A percentile compares a stretch with the other conserved stretches of the same genome.
These are phyloP conservation scores for Biscogniauxia mediterranea DNA, from an alignment of 2,329 filamentous ascomycete genomes.

Conservation along the genomic window DNA sequence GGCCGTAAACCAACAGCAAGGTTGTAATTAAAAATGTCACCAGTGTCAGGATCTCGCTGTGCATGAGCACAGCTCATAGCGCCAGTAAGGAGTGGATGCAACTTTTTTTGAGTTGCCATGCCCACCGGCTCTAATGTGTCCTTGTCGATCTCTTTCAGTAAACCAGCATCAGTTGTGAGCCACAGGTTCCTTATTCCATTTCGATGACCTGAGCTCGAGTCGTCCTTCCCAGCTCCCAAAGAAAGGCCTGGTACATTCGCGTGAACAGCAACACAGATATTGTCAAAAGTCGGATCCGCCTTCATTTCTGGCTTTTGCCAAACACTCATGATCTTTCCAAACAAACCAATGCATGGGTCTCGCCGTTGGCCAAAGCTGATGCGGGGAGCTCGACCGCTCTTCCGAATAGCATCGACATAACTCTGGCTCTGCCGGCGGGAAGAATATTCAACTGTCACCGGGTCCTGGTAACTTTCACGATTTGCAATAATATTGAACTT, in stretches of 20 bases:
- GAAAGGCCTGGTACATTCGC: constrained; percentile 61
- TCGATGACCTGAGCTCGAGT: constrained; percentile 35
- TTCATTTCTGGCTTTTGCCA: constrained; percentile 39
- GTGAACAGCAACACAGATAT: constrained; percentile 65
- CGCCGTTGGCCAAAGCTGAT: constrained; percentile 68
- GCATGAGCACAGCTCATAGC: constrained; percentile 69
- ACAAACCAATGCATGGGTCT: constrained; percentile 73
- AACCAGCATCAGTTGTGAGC: constrained; percentile 54
- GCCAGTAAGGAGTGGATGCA: constrained; percentile 70
- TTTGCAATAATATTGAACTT: constrained; percentile 64
- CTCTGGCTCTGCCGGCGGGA: constrained; percentile 68
- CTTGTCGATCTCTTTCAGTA: constrained; percentile 62
- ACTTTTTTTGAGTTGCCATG: constrained; percentile 52
- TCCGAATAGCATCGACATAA: constrained; percentile 58
- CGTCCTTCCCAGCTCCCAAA: constrained; percentile 14
- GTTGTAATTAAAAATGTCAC: constrained; percentile 81
- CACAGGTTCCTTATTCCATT: constrained; percentile 49
- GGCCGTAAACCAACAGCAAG: constrained; percentile 57
- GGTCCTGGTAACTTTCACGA: constrained; percentile 16
- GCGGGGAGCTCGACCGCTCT: constrained; percentile 53
- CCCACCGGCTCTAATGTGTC: constrained; percentile 71
- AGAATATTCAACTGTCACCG: constrained; percentile 61
- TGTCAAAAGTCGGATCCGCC: constrained; percentile 41
- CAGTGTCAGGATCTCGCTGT: constrained; percentile 67
- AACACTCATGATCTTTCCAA: constrained; percentile 66